phyloP scores from a whole-genome alignment of 2,329 filamentous ascomycete species.

The Pochonia chlamydosporia region DNA sequence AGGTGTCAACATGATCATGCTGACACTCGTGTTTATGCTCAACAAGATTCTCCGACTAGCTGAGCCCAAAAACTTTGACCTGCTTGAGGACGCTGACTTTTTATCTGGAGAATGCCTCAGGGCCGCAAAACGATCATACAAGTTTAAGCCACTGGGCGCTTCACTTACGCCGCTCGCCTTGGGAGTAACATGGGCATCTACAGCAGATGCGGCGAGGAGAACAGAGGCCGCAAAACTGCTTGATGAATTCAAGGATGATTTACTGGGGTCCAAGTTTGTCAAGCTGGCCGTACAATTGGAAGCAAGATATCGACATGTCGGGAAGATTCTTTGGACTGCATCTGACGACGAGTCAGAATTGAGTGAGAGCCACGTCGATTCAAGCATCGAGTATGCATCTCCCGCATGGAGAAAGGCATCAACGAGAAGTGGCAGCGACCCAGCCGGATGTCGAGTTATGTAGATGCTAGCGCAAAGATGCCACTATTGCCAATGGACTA shows the following conservation, averaged over 20 bases:
- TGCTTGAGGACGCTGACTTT: background rate
- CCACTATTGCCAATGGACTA: too few species aligned
- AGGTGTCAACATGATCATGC: background rate
- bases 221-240: background rate
- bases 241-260: background rate
- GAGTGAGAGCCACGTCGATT: background rate
- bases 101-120: background rate
- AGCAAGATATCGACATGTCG: background rate
- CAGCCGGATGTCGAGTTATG: background rate
- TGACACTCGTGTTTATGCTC: background rate
- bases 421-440: background rate
- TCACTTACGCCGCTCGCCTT: background rate
- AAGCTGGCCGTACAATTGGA: background rate
- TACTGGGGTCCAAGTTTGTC: background rate
- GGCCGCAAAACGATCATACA: background rate
- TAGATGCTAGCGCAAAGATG: background rate
- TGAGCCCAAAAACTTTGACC: background rate
- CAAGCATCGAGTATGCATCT: background rate
- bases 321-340: background rate
- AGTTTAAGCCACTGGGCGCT: background rate
- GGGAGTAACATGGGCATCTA: background rate
- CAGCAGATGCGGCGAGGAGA: background rate
- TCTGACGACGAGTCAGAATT: background rate
- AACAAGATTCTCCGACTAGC: background rate
- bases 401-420: background rate